phyloP scores from a whole-genome alignment of 805 yeast genomes.

The Cyberlindnera nakhonratchasimensis region DNA sequence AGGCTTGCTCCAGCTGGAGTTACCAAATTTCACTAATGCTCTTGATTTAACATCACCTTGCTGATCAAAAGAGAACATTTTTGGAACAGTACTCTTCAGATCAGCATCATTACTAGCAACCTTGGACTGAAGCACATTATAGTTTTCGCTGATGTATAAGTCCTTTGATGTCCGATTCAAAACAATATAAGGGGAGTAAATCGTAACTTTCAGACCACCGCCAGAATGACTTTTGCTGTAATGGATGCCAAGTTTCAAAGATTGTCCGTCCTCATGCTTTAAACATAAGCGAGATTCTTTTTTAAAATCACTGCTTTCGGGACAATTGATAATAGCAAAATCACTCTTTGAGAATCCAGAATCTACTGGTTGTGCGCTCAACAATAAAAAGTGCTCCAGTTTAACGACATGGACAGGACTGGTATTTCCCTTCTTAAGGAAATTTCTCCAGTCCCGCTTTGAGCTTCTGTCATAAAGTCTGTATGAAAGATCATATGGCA shows the following conservation, averaged over 20 bases:
- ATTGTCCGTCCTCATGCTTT: conserved; percentile 62
- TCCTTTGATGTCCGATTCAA: conserved; percentile 76
- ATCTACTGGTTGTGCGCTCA: conserved; percentile 64
- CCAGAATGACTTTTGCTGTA: conserved; percentile 51
- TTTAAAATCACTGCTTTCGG: conserved; percentile 48
- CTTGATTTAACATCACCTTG: conserved; percentile 58
- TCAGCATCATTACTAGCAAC: conserved; percentile 31
- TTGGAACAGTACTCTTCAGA: conserved; percentile 46
- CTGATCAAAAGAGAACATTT: conserved; percentile 79
- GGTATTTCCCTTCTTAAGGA: conserved; percentile 60
- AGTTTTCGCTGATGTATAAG: conserved; percentile 50
- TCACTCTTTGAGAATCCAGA: conserved; percentile 63
- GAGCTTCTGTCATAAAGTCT: conserved; percentile 73
- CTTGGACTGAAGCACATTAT: conserved; percentile 49
- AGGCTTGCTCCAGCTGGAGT: conserved; percentile 68
- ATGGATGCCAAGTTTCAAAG: conserved; percentile 57
- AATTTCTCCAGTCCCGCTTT: conserved; percentile 62
- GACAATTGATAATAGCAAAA: conserved; percentile 66
- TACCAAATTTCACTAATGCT: conserved; percentile 61
- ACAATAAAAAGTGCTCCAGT: conserved; percentile 61
- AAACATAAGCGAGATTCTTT: conserved; percentile 52
- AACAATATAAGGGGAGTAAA: conserved; percentile 84
- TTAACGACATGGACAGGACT: conserved; percentile 79
- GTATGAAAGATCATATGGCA: conserved; percentile 79
- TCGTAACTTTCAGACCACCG: conserved; percentile 59